phyloP scores from a whole-genome alignment of 2,329 filamentous ascomycete genomes.

The Colletotrichum endophyticum region DNA sequence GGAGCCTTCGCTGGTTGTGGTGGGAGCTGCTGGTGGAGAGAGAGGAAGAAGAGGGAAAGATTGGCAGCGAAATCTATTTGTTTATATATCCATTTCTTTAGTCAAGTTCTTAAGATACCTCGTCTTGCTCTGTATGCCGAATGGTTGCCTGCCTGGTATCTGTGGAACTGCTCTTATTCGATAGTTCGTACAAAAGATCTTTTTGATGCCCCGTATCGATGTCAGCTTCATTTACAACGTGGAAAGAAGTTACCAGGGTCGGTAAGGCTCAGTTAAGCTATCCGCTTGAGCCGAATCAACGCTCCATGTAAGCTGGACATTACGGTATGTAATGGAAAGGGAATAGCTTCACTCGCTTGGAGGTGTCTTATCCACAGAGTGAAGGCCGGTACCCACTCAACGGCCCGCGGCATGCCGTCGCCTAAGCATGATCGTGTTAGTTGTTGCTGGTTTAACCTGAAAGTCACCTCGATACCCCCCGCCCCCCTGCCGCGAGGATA shows the following conservation, averaged over 20 bases:
- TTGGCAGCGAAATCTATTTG: accelerated
- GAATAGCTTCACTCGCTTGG: neutral
- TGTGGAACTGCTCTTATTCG: neutral
- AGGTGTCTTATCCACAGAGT: neutral
- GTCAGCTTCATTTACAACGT: neutral
- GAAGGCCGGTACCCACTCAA: neutral
- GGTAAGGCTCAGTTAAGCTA: neutral
- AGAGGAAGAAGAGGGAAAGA: neutral
- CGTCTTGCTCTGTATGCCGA: accelerated
- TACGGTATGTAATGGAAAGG: neutral
- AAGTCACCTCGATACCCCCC: no score
- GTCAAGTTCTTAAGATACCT: accelerated
- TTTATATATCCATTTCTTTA: neutral
- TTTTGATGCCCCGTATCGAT: neutral
- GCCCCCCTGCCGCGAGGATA: no score
- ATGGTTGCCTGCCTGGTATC: neutral
- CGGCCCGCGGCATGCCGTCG: neutral
- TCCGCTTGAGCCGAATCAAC: neutral
- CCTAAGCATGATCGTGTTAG: neutral
- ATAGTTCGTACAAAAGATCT: neutral
- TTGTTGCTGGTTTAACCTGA: neutral
- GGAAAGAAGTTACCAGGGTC: neutral
- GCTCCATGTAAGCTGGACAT: neutral
- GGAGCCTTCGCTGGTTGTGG: accelerated
- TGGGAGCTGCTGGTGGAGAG: neutral